Conservation (phyloP, 768 basidiomycete species). For the Termitomyces sp. region DNA sequence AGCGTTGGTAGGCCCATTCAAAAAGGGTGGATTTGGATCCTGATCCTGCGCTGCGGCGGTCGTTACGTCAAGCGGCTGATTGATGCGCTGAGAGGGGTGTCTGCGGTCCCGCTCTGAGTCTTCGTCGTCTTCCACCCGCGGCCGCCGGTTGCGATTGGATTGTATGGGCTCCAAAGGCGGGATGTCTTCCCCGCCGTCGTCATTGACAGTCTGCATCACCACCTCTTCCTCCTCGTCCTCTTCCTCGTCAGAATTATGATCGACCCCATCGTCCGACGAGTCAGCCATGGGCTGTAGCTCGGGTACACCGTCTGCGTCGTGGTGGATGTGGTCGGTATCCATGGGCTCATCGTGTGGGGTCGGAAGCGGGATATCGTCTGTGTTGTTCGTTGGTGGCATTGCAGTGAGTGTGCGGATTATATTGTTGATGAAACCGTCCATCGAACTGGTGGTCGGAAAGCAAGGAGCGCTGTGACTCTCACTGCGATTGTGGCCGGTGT, state of each 20-base stretch:
- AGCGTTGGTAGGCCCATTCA: background rate
- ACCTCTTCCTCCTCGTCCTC: slow-evolving; percentile 16
- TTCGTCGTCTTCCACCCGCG: slow-evolving; percentile 59
- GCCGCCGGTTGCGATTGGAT: slow-evolving; percentile 43
- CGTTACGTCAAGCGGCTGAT: slow-evolving; percentile 16
- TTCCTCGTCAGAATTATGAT: slow-evolving; percentile 17
- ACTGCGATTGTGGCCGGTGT: background rate
- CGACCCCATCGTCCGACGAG: slow-evolving; percentile 28
- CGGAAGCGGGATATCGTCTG: background rate
- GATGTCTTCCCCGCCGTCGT: slow-evolving; percentile 25
- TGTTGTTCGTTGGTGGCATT: background rate
- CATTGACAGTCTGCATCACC: slow-evolving; percentile 27
- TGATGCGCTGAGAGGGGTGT: slow-evolving; percentile 60
- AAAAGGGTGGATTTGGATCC: slow-evolving; percentile 3
- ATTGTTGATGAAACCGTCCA: slow-evolving; percentile 10
- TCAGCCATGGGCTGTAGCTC: slow-evolving; percentile 35
- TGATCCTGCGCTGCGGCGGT: slow-evolving; percentile 15
- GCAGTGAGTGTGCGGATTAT: slow-evolving; percentile 7
- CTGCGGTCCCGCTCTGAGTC: slow-evolving; percentile 61
- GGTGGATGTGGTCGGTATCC: slow-evolving; percentile 14
- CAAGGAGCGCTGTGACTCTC: background rate
- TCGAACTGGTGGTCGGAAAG: background rate
- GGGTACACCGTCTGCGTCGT: slow-evolving; percentile 40
- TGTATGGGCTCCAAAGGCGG: slow-evolving; percentile 28
- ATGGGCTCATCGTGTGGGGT: background rate